phyloP scores from a whole-genome alignment of 148 eudicot species.

The Camellia sinensis region DNA sequence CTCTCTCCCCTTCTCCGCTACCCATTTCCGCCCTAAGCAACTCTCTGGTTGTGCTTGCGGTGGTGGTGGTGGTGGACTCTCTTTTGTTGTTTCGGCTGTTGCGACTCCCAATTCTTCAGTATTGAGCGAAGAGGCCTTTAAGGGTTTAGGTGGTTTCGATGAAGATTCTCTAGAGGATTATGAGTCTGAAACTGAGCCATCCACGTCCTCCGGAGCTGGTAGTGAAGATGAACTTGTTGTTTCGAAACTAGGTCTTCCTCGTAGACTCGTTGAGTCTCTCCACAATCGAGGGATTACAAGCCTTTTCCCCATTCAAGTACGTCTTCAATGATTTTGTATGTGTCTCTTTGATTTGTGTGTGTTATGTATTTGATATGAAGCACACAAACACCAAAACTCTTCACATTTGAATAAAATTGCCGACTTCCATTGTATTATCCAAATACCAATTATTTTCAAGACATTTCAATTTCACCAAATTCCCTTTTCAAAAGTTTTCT shows the following conservation, averaged over 20 bases:
- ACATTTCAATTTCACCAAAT: no score
- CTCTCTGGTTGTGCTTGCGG: not conserved
- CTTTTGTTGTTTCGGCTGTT: constrained; percentile 51
- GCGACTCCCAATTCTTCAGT: constrained; percentile 68
- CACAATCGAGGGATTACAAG: constrained; percentile 61
- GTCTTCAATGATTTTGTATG: not conserved
- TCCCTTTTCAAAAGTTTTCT: no score
- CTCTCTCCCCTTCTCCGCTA: constrained; percentile 27
- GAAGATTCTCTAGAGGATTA: constrained; percentile 32
- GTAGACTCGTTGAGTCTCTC: constrained; percentile 60
- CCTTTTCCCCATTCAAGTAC: constrained; percentile 89
- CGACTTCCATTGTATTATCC: no score
- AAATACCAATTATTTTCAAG: no score
- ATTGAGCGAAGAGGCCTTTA: constrained; percentile 80
- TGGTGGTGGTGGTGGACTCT: constrained; percentile 23
- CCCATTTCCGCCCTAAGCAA: not conserved
- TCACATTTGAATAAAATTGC: no score
- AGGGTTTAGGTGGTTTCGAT: constrained; percentile 52
- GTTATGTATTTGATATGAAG: no score
- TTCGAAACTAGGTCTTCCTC: constrained; percentile 62
- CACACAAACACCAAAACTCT: no score
- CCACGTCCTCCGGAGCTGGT: constrained; percentile 13
- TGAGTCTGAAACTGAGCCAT: constrained; percentile 27
- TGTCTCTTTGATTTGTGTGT: no score
- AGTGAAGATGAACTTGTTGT: constrained; percentile 57